phyloP scores from a whole-genome alignment of 139 green algal species.

The Chlorella sp. region DNA sequence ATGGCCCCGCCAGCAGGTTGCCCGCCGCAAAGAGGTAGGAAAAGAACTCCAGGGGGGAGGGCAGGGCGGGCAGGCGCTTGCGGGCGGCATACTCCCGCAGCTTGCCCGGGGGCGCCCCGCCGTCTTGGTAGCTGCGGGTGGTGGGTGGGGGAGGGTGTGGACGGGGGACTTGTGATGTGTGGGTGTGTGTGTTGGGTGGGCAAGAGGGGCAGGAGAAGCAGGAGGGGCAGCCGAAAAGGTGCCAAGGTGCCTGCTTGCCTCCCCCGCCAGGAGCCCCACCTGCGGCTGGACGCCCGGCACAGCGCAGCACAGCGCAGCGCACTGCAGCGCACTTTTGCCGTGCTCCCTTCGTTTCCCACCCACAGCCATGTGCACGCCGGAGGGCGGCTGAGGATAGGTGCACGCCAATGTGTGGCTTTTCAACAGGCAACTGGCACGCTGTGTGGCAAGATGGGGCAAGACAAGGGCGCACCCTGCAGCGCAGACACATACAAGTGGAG shows the following conservation, averaged over 20 bases:
- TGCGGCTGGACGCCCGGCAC: no score
- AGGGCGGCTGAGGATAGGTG: no score
- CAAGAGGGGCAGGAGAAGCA: not conserved
- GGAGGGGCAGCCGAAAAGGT: not conserved
- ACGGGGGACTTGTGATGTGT: not conserved
- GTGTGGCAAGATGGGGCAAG: no score
- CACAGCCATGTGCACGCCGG: no score
- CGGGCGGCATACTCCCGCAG: slow-evolving; percentile 24
- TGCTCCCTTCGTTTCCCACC: no score
- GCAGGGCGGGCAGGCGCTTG: slow-evolving; percentile 53
- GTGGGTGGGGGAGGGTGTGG: not conserved
- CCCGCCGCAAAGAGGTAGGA: slow-evolving; percentile 82
- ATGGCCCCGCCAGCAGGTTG: slow-evolving; percentile 86
- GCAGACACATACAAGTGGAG: no score
- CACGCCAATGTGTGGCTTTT: no score
- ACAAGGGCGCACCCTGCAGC: not conserved
- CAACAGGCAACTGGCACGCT: no score
- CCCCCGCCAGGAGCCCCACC: no score
- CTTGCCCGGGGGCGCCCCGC: slow-evolving; percentile 9
- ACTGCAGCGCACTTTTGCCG: no score
- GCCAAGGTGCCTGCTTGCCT: no score
- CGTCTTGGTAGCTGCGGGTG: slow-evolving; percentile 50
- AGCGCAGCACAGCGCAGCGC: no score
- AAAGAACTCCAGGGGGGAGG: slow-evolving; percentile 71
- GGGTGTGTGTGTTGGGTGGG: not conserved